phyloP scores from a whole-genome alignment of 2,329 filamentous ascomycete species.

The Colletotrichum sp. region DNA sequence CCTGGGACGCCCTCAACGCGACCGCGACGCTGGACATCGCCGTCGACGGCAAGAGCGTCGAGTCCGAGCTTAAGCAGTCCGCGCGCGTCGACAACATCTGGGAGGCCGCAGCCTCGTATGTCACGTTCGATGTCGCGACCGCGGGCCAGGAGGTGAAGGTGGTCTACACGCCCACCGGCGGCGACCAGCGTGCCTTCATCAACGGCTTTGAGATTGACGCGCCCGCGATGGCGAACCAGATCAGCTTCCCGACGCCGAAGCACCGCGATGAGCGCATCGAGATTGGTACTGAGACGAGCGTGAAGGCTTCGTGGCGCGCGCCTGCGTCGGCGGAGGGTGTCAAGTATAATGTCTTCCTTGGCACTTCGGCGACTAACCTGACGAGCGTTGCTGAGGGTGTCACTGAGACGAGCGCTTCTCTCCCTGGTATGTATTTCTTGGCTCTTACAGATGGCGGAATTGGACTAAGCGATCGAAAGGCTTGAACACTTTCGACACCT shows the following conservation, averaged over 20 bases:
- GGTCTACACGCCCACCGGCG: conserved; percentile 24
- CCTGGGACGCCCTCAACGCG: conserved; percentile 29
- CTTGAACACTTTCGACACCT: conserved; percentile 28
- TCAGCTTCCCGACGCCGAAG: conserved; percentile 31
- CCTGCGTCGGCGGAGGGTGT: conserved; percentile 16
- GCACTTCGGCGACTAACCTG: conserved; percentile 17
- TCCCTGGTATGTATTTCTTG: neutral
- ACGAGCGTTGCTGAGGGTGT: conserved; percentile 20
- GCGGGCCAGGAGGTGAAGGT: conserved; percentile 27
- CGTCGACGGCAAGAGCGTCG: conserved; percentile 25
- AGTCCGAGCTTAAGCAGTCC: conserved; percentile 22
- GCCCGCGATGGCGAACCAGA: conserved; percentile 25
- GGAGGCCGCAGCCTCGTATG: conserved; percentile 31
- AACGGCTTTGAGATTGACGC: conserved; percentile 36
- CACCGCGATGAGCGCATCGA: conserved; percentile 33
- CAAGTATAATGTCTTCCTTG: conserved; percentile 32
- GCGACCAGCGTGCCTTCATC: conserved; percentile 28
- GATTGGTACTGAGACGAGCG: conserved; percentile 15
- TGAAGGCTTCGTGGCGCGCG: conserved; percentile 27
- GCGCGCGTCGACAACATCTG: conserved; percentile 34
- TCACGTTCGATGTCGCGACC: conserved; percentile 26
- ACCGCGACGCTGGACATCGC: conserved; percentile 27
- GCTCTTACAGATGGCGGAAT: rapidly evolving
- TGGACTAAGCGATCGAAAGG: neutral
- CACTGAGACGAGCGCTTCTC: conserved; percentile 1